Conservation (phyloP, 176 grass and related monocot species). For the Urochloa ruziziensis region DNA sequence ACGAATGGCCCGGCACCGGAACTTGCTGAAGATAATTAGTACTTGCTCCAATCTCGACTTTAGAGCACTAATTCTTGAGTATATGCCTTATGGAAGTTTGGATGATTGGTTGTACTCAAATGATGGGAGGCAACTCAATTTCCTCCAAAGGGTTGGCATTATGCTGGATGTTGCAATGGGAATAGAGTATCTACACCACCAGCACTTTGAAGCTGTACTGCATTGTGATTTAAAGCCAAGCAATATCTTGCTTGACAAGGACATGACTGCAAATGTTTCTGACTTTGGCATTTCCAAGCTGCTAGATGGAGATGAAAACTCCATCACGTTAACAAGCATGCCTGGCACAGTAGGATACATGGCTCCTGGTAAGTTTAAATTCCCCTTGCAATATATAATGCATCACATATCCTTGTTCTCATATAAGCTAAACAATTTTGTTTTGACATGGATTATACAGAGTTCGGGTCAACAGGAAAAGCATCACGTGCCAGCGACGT, state of each 20-base stretch:
- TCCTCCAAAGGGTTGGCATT: conserved; percentile 36
- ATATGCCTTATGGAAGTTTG: conserved; percentile 53
- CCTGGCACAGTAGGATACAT: conserved; percentile 46
- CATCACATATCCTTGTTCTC: background rate
- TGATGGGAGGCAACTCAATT: conserved; percentile 14
- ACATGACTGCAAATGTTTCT: conserved; percentile 43
- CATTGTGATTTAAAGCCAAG: conserved; percentile 57
- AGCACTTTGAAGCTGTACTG: conserved; percentile 29
- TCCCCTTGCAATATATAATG: background rate
- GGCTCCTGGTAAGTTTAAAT: conserved; percentile 37
- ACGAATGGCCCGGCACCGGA: conserved; percentile 38
- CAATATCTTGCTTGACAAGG: conserved; percentile 47
- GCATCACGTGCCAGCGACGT: conserved; percentile 49
- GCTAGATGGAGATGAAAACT: conserved; percentile 25
- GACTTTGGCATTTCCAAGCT: conserved; percentile 55
- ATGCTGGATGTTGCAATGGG: conserved; percentile 48
- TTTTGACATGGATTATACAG: conserved; percentile 30
- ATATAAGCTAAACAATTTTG: background rate
- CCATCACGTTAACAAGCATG: conserved; percentile 36
- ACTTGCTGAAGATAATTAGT: conserved; percentile 46
- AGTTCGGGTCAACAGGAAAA: conserved; percentile 41
- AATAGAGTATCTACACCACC: conserved; percentile 52
- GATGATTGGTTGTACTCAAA: conserved; percentile 39
- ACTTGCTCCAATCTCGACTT: conserved; percentile 46
- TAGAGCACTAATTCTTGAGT: conserved; percentile 50